Evolutionary conservation across 306 rosid species (phyloP).

Genomic region (Carpinus viminea): DNA sequence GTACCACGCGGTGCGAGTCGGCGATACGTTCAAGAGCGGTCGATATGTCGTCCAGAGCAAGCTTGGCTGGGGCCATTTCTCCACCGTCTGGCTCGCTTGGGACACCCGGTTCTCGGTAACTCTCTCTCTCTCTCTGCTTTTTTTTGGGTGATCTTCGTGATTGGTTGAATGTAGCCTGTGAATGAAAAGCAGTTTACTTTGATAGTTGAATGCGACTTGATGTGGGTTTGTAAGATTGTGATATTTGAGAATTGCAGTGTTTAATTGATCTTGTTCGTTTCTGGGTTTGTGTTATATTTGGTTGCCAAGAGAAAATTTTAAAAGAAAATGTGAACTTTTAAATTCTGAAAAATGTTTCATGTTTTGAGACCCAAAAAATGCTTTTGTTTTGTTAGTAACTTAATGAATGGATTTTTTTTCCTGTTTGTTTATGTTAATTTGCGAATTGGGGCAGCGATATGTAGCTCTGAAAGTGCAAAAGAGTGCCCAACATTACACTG

Average conservation of each 20-base stretch:
- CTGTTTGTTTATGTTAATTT: constrained; percentile 7
- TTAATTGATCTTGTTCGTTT: not conserved
- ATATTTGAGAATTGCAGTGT: not conserved
- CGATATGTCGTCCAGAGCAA: constrained; percentile 83
- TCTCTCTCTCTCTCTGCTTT: constrained; percentile 1
- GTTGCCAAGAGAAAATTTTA: constrained; percentile 4
- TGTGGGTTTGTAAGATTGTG: not conserved
- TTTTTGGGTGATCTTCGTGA: not conserved
- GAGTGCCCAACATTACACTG: constrained; percentile 98
- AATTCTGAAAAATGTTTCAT: not conserved
- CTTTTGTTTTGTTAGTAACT: not conserved
- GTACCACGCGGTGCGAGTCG: constrained; percentile 88
- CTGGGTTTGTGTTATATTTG: not conserved
- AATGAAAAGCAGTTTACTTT: not conserved
- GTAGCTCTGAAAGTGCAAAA: constrained; percentile 96
- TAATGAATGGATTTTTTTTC: constrained; percentile 11
- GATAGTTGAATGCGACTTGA: not conserved
- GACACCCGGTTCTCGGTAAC: constrained; percentile 59
- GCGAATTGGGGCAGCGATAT: constrained; percentile 55
- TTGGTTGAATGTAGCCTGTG: not conserved
- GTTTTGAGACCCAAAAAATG: not conserved
- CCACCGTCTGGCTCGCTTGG: constrained; percentile 99
- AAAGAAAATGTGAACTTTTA: not conserved
- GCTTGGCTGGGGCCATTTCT: constrained; percentile 99
- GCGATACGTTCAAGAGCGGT: constrained; percentile 72